Percentiles rank a stretch among this genome's conserved stretches.
These are phyloP conservation scores for Phoma herbarum DNA, from an alignment of 2,329 filamentous ascomycete species.

Conservation along the genomic window DNA sequence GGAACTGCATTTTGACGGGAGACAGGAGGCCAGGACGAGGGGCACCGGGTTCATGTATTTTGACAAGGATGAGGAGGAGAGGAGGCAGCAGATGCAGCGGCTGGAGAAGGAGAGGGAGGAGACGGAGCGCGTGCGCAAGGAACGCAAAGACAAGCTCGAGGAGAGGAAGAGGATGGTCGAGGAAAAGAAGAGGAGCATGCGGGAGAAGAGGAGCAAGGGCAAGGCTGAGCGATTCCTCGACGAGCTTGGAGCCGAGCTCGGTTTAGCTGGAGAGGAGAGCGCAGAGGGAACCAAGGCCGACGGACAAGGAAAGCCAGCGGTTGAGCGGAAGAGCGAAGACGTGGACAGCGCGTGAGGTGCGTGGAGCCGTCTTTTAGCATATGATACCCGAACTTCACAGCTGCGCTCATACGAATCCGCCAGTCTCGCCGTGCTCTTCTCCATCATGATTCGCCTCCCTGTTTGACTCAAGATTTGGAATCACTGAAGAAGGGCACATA, in stretches of 20 bases:
- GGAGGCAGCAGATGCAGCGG: conserved; percentile 77
- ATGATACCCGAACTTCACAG: no score
- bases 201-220: conserved; percentile 66
- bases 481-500: no score
- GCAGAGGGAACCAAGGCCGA: no score
- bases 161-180: conserved; percentile 72
- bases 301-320: no score
- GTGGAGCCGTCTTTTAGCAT: no score
- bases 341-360: no score
- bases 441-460: no score
- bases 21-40: conserved; percentile 82
- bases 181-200: conserved; percentile 68
- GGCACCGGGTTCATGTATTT: conserved; percentile 95
- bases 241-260: conserved; percentile 51
- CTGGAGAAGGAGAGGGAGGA: conserved; percentile 72
- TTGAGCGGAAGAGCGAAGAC: no score
- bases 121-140: conserved; percentile 70
- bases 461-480: no score
- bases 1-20: conserved; percentile 84
- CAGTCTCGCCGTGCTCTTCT: no score
- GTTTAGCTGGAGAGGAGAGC: background rate
- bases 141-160: conserved; percentile 59
- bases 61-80: conserved; percentile 73
- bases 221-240: conserved; percentile 78
- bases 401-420: no score